phyloP scores from a whole-genome alignment of 495 filamentous ascomycete genomes.

The Penicillium taxi region DNA sequence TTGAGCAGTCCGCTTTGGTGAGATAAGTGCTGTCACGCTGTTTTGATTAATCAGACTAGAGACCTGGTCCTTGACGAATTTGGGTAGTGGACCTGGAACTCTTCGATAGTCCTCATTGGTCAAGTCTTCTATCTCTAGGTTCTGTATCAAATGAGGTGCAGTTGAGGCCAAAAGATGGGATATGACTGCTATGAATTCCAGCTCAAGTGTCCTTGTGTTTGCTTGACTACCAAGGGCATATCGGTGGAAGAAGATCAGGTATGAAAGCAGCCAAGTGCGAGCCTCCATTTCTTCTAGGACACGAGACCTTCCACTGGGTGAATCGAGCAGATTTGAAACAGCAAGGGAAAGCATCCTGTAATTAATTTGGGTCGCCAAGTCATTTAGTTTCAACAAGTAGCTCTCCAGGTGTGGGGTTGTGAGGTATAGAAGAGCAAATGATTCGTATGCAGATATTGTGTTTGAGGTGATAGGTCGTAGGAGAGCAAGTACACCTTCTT shows the following conservation, averaged over 20 bases:
- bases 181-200: slow-evolving; percentile 57
- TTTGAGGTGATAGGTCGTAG: slow-evolving; percentile 40
- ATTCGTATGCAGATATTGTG: slow-evolving; percentile 47
- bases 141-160: slow-evolving; percentile 47
- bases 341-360: slow-evolving; percentile 47
- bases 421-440: slow-evolving; percentile 50
- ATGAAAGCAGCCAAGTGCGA: slow-evolving; percentile 68
- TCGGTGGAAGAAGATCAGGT: slow-evolving; percentile 69
- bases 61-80: slow-evolving; percentile 54
- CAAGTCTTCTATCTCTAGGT: slow-evolving; percentile 45
- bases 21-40: slow-evolving; percentile 53
- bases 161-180: slow-evolving; percentile 56
- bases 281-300: slow-evolving; percentile 24
- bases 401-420: slow-evolving; percentile 38
- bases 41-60: slow-evolving; percentile 57
- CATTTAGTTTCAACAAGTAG: slow-evolving; percentile 37
- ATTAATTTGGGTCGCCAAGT: slow-evolving; percentile 42
- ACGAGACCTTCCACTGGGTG: slow-evolving; percentile 18
- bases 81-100: slow-evolving; percentile 34
- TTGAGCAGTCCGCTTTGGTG: slow-evolving; percentile 30
- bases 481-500: slow-evolving; percentile 39
- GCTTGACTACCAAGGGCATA: slow-evolving; percentile 37
- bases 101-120: slow-evolving; percentile 25
- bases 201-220: slow-evolving; percentile 38
- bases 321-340: slow-evolving; percentile 27